These are phyloP conservation scores for Backusella westeae DNA, from an alignment of 192 early-diverging fungal species.

Conservation along the genomic window DNA sequence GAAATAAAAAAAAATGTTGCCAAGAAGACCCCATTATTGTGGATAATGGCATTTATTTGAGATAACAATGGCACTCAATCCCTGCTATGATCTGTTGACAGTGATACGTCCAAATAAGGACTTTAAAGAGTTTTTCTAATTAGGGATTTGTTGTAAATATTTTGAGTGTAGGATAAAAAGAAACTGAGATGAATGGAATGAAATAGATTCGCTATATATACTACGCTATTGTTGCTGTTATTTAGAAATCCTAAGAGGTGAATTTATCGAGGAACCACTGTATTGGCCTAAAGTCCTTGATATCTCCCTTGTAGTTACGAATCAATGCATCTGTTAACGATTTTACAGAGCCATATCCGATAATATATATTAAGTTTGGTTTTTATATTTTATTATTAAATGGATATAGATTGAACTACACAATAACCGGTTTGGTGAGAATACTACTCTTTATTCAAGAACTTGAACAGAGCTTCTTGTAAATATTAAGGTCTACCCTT, in stretches of 20 bases:
- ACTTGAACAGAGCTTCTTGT: slow-evolving; percentile 31
- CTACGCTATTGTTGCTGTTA: neutral
- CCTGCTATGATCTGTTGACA: neutral
- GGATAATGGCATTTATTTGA: too few relatives aligned
- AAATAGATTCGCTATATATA: neutral
- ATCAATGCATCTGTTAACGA: slow-evolving; percentile 56
- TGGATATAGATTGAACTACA: neutral
- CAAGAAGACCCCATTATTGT: neutral
- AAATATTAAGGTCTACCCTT: too few relatives aligned
- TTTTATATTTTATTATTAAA: too few relatives aligned
- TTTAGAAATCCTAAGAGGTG: neutral
- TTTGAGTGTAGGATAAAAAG: neutral
- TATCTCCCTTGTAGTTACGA: slow-evolving; percentile 62
- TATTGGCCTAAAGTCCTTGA: slow-evolving; percentile 57
- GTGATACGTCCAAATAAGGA: neutral
- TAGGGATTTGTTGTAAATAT: neutral
- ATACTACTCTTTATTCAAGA: neutral
- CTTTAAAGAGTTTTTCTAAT: neutral
- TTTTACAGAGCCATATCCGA: slow-evolving; percentile 57
- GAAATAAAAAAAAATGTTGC: neutral
- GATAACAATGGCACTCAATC: too few relatives aligned
- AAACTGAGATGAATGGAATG: neutral
- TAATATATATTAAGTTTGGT: neutral
- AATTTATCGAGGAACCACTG: too few relatives aligned
- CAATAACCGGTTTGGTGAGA: neutral